A percentile compares a stretch with the other conserved stretches of the same genome.
Evolutionary conservation across 768 basidiomycete genomes (phyloP).

Genomic region (Saitozyma podzolica): DNA sequence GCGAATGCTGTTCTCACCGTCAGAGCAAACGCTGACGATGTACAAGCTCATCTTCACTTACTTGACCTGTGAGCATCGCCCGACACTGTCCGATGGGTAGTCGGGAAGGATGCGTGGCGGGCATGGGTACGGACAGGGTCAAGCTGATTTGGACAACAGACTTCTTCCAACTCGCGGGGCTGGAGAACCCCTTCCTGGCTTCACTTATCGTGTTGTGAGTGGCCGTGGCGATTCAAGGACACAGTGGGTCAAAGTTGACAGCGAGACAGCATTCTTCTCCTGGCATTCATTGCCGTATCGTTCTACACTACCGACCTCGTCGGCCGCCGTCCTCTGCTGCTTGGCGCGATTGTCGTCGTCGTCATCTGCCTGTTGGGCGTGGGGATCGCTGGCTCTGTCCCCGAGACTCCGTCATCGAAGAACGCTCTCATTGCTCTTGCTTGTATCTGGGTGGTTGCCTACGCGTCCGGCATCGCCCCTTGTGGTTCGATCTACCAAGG

Average conservation of each 20-base stretch:
- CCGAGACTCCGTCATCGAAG: neutral
- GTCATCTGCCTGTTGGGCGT: neutral
- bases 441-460: conserved; percentile 12
- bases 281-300: conserved; percentile 7
- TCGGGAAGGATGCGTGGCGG: no score
- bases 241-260: neutral
- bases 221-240: neutral
- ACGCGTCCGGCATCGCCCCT: conserved; percentile 10
- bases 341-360: conserved; percentile 7
- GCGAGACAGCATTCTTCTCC: conserved; percentile 2
- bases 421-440: conserved; percentile 11
- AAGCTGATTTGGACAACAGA: conserved; percentile 2
- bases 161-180: conserved; percentile 18
- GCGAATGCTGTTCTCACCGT: no score
- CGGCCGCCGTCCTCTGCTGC: conserved; percentile 15
- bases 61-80: conserved; percentile 1
- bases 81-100: no score
- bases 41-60: conserved; percentile 3
- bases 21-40: neutral
- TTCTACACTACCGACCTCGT: conserved; percentile 18
- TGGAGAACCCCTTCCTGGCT: conserved; percentile 18
- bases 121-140: neutral
- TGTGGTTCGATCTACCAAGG: conserved; percentile 14
- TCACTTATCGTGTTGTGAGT: conserved; percentile 13
- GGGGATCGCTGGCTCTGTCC: conserved; percentile 2